Evolutionary conservation across 257 asterid genomes (phyloP).

Genomic region (Nicotiana otophora): DNA sequence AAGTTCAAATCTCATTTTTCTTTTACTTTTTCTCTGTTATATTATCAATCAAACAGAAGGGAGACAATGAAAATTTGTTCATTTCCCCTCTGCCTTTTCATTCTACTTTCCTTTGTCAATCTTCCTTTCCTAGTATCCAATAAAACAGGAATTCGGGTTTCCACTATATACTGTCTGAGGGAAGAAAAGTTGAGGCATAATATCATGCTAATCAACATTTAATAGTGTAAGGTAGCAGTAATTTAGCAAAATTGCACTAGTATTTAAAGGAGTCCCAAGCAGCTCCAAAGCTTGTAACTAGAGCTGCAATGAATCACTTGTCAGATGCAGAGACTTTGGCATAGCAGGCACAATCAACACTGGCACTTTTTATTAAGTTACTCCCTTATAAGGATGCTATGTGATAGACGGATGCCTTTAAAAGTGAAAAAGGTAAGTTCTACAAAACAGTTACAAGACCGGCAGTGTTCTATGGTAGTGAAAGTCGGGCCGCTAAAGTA

Average conservation of each 20-base stretch:
- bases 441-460: too few species aligned
- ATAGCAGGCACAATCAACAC: background rate
- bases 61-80: background rate
- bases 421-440: too few species aligned
- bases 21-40: background rate
- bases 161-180: constrained; percentile 1
- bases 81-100: background rate
- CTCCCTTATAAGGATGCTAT: too few species aligned
- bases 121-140: background rate
- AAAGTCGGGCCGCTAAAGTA: too few species aligned
- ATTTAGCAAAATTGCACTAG: background rate
- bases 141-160: background rate
- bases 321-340: background rate
- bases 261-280: background rate
- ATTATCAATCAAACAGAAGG: background rate
- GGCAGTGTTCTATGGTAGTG: too few species aligned
- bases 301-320: constrained; percentile 1
- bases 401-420: too few species aligned
- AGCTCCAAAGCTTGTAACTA: background rate
- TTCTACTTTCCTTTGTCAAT: background rate
- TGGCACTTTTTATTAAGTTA: background rate
- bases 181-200: background rate
- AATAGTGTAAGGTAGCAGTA: background rate
- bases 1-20: background rate
- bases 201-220: background rate